phyloP scores from a whole-genome alignment of 352 stramenopile genomes.

The Pythium sukuiense region DNA sequence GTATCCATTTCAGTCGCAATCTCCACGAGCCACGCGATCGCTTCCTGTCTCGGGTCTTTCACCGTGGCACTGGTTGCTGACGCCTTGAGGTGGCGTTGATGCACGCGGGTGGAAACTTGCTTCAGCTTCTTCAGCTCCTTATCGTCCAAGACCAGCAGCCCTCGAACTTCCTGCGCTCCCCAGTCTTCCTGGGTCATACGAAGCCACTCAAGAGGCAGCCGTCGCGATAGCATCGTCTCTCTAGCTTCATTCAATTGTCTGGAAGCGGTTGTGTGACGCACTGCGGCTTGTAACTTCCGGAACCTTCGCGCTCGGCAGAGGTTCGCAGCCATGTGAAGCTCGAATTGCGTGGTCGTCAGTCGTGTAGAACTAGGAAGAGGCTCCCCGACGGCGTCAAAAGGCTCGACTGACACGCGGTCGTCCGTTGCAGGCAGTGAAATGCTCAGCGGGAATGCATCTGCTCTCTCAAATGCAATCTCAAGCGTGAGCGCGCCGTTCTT shows the following conservation, averaged over 20 bases:
- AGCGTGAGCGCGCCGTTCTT: constrained; percentile 18
- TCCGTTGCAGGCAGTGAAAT: background rate
- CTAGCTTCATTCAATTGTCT: background rate
- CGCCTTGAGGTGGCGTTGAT: constrained; percentile 1
- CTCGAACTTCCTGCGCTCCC: constrained; percentile 38
- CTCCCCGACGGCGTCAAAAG: background rate
- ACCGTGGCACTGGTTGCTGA: constrained; percentile 19
- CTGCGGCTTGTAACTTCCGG: constrained; percentile 39
- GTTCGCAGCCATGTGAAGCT: constrained; percentile 12
- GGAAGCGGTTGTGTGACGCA: constrained; percentile 23
- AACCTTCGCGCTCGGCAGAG: constrained; percentile 31
- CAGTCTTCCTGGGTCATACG: constrained; percentile 57
- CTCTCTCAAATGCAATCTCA: background rate
- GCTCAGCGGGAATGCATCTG: background rate
- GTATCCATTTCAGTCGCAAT: constrained; percentile 20
- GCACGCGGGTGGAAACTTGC: constrained; percentile 8
- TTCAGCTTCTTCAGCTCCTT: constrained; percentile 35
- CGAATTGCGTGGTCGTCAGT: background rate
- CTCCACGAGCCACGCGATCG: constrained; percentile 8
- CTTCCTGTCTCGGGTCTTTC: background rate
- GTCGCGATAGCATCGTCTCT: background rate
- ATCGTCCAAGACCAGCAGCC: constrained; percentile 43
- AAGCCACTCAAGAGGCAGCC: constrained; percentile 42
- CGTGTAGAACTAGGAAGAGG: background rate
- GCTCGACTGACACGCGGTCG: background rate